Conservation (phyloP, 2,329 filamentous ascomycete genomes). For the Cordyceps javanica region DNA sequence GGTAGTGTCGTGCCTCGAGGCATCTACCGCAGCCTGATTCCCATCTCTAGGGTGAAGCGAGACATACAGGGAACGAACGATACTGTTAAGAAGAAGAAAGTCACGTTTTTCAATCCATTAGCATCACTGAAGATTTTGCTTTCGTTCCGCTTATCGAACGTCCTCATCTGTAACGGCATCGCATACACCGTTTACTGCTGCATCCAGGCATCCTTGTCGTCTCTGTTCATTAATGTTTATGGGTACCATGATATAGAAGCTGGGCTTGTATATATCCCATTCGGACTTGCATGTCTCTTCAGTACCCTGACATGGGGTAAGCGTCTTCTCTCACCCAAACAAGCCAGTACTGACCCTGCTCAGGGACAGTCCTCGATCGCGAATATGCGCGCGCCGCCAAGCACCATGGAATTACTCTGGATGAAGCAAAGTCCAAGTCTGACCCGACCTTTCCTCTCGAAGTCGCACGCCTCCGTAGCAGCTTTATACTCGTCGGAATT, state of each 20-base stretch:
- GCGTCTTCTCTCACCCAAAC: background rate
- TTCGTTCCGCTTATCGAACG: background rate
- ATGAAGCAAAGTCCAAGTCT: background rate
- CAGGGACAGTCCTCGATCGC: background rate
- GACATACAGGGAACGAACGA: background rate
- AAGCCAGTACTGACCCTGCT: background rate
- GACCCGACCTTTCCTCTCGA: background rate
- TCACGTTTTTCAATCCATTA: background rate
- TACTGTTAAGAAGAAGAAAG: background rate
- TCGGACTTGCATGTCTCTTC: background rate
- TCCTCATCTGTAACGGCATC: constrained; percentile 20
- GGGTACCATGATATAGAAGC: constrained; percentile 17
- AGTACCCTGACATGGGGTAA: constrained; percentile 15
- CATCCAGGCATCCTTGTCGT: constrained; percentile 19
- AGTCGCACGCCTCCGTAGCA: background rate
- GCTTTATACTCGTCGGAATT: background rate
- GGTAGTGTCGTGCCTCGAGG: background rate
- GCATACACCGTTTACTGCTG: constrained; percentile 19
- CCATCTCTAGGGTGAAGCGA: background rate
- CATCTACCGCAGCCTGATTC: background rate
- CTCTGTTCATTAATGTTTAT: constrained; percentile 19
- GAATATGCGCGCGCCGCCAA: background rate
- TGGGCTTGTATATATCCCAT: constrained; percentile 18
- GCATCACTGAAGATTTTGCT: constrained; percentile 12
- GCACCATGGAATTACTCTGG: background rate